Evolutionary conservation across 192 early-diverging fungal genomes (phyloP).

Genomic region (Podochytrium sp.): DNA sequence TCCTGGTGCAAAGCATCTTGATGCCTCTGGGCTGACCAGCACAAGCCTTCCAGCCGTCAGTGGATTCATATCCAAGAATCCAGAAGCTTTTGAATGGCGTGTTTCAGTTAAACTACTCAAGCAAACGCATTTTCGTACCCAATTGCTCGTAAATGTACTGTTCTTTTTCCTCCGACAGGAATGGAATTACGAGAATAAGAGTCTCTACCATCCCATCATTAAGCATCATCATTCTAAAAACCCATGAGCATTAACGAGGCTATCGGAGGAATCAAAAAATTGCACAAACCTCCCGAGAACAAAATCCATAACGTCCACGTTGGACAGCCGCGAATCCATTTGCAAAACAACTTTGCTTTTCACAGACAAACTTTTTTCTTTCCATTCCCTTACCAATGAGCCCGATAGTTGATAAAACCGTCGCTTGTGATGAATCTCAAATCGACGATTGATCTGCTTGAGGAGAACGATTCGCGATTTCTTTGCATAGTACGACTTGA

Average conservation of each 20-base stretch:
- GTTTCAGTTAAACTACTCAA: neutral
- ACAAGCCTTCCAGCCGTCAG: conserved; percentile 21
- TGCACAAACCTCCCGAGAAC: conserved; percentile 17
- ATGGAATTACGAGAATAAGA: conserved; percentile 22
- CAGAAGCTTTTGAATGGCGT: neutral
- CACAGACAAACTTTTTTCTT: neutral
- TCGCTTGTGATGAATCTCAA: conserved; percentile 28
- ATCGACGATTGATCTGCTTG: conserved; percentile 8
- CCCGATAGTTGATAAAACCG: conserved; percentile 22
- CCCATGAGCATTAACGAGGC: neutral
- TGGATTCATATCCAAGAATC: conserved; percentile 29
- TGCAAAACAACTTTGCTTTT: conserved; percentile 14
- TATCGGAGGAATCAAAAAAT: neutral
- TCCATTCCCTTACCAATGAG: conserved; percentile 12
- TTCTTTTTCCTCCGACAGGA: conserved; percentile 14
- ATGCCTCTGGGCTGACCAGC: conserved; percentile 5
- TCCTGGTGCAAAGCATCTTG: conserved; percentile 19
- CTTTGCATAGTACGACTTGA: conserved; percentile 6
- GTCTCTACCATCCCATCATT: neutral
- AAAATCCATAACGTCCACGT: conserved; percentile 19
- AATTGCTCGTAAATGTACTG: conserved; percentile 23
- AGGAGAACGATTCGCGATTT: conserved; percentile 14
- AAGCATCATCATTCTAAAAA: conserved; percentile 13
- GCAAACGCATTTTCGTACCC: conserved; percentile 5
- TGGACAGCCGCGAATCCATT: conserved; percentile 8